A percentile compares a stretch with the other conserved stretches of the same genome.
Evolutionary conservation across 2,329 filamentous ascomycete genomes (phyloP).

Genomic region (Colletotrichum navitas): DNA sequence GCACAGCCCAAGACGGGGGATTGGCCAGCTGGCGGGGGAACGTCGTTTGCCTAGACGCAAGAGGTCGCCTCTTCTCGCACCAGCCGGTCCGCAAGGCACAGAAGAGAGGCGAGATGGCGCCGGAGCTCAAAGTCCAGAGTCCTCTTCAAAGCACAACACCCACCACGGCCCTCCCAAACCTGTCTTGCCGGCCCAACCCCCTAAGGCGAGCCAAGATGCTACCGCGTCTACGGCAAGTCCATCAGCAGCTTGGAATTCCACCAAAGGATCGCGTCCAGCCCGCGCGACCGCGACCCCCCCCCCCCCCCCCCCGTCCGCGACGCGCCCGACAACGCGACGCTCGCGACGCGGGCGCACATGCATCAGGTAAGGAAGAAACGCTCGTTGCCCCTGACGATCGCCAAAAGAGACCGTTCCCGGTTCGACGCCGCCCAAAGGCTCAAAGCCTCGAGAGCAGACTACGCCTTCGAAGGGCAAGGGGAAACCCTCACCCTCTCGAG

Average conservation of each 20-base stretch:
- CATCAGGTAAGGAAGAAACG: neutral
- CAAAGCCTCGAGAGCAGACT: neutral
- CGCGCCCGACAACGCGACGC: neutral
- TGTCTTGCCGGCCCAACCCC: neutral
- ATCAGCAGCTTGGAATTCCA: neutral
- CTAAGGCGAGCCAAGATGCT: neutral
- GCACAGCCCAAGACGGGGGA: neutral
- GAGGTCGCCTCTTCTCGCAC: neutral
- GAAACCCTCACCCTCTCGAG: neutral
- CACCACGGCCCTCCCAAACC: too few species aligned
- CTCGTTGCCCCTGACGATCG: conserved; percentile 4
- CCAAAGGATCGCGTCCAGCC: neutral
- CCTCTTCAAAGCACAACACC: neutral
- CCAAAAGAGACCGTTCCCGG: neutral
- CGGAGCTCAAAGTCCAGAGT: neutral
- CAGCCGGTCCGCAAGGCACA: neutral
- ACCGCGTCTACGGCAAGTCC: neutral
- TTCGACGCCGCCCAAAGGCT: neutral
- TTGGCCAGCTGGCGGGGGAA: neutral
- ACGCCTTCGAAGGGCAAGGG: neutral
- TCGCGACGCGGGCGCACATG: too few species aligned
- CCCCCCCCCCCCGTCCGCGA: neutral
- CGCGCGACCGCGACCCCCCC: neutral
- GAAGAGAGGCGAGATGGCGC: neutral
- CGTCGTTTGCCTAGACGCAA: neutral